Percentiles rank a stretch among this genome's conserved stretches.
Conservation (phyloP, 2,329 filamentous ascomycete species). For the Talaromyces sp. region DNA sequence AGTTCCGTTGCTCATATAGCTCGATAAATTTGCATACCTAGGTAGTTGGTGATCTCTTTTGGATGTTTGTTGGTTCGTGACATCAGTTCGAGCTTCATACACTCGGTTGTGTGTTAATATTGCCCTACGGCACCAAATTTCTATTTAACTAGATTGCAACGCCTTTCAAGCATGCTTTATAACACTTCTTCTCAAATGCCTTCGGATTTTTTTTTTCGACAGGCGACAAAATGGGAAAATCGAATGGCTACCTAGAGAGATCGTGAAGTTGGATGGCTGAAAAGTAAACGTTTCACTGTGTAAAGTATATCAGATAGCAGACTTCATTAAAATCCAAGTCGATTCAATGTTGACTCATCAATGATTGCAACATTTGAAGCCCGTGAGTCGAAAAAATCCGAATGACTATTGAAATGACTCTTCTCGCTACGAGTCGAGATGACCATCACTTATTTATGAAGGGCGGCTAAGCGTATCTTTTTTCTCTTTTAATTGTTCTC, state of each 20-base stretch:
- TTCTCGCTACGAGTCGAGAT: neutral
- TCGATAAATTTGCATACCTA: no score
- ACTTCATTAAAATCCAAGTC: neutral
- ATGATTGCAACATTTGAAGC: neutral
- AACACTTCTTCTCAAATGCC: no score
- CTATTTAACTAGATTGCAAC: neutral
- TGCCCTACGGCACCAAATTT: neutral
- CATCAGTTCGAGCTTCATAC: no score
- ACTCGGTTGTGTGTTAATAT: no score
- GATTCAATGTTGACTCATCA: neutral
- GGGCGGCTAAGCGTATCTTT: neutral
- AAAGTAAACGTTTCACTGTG: neutral
- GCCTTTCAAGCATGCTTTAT: neutral
- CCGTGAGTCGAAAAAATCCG: neutral
- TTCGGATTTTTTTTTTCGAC: no score
- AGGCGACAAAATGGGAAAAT: neutral
- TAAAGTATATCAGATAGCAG: neutral
- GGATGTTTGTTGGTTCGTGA: neutral
- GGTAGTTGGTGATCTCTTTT: neutral
- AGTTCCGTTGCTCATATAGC: no score
- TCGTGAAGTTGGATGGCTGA: neutral
- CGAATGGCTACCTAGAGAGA: neutral
- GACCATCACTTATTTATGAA: neutral
- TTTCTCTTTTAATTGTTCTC: neutral
- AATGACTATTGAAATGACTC: neutral